Percentiles rank a stretch among this genome's conserved stretches.
phyloP scores from a whole-genome alignment of 1,284 basidiomycete species.

The Wallemia ichthyophaga region DNA sequence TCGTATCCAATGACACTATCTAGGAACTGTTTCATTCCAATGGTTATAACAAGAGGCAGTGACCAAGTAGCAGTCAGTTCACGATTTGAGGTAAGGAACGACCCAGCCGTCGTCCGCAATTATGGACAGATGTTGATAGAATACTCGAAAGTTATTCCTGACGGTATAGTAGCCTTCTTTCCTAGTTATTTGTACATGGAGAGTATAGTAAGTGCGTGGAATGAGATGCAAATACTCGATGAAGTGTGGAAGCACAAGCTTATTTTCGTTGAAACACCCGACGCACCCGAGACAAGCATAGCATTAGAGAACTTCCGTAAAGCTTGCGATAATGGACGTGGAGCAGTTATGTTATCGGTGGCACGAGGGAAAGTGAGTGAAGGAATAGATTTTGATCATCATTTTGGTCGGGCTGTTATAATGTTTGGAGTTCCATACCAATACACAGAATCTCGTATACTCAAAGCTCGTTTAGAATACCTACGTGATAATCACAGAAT shows the following conservation, averaged over 20 bases:
- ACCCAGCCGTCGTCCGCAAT: conserved; percentile 93
- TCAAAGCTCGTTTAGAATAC: conserved; percentile 85
- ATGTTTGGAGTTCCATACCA: conserved; percentile 99
- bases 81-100: conserved; percentile 96
- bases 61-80: conserved; percentile 97
- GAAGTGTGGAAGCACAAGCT: conserved; percentile 99
- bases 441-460: conserved; percentile 90
- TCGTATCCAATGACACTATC: conserved; percentile 95
- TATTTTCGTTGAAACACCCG: conserved; percentile 96
- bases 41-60: conserved; percentile 89
- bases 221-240: conserved; percentile 97
- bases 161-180: conserved; percentile 99
- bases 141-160: conserved; percentile 88
- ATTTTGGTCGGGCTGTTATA: conserved; percentile 38
- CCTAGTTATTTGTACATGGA: conserved; percentile 99
- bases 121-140: conserved; percentile 95
- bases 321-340: conserved; percentile 94
- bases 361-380: conserved; percentile 98
- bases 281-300: conserved; percentile 94
- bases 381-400: conserved; percentile 97
- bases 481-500: conserved; percentile 94
- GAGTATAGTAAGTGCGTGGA: conserved; percentile 97
- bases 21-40: conserved; percentile 84
- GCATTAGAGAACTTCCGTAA: conserved; percentile 89
- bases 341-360: conserved; percentile 83